These are phyloP conservation scores for Pestalotiopsis sp. DNA, from an alignment of 2,329 filamentous ascomycete genomes.

Conservation along the genomic window DNA sequence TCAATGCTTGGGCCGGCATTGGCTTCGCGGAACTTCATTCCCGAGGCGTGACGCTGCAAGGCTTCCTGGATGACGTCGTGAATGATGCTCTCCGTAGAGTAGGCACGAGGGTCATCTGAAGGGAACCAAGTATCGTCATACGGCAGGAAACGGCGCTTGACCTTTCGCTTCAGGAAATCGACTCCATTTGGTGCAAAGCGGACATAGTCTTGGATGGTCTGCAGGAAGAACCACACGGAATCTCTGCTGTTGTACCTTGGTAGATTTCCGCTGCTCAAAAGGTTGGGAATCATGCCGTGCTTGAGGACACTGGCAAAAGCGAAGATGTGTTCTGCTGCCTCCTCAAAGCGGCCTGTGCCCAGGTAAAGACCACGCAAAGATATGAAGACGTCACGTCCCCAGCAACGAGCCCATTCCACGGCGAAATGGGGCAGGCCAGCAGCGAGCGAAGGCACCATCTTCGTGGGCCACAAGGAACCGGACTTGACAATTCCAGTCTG, in stretches of 20 bases:
- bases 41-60: slow-evolving; percentile 86
- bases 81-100: slow-evolving; percentile 81
- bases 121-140: slow-evolving; percentile 97
- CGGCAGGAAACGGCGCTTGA: slow-evolving; percentile 85
- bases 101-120: slow-evolving; percentile 79
- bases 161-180: slow-evolving; percentile 73
- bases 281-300: slow-evolving; percentile 97
- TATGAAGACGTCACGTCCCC: slow-evolving; percentile 97
- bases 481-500: slow-evolving; percentile 88
- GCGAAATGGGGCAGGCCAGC: slow-evolving; percentile 94
- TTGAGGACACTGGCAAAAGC: slow-evolving; percentile 96
- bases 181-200: slow-evolving; percentile 79
- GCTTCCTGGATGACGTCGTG: slow-evolving; percentile 92
- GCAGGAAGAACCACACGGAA: slow-evolving; percentile 97
- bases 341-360: slow-evolving; percentile 83
- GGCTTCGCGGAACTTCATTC: slow-evolving; percentile 90
- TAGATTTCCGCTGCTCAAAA: slow-evolving; percentile 81
- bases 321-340: slow-evolving; percentile 91
- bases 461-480: slow-evolving; percentile 86
- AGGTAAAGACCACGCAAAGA: slow-evolving; percentile 90
- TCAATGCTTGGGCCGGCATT: slow-evolving; percentile 90
- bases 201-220: slow-evolving; percentile 92
- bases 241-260: slow-evolving; percentile 96
- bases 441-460: slow-evolving; percentile 82
- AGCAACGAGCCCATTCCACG: slow-evolving; percentile 91